Percentiles rank a stretch among this genome's conserved stretches.
These are phyloP conservation scores for Colletotrichum viniferum DNA, from an alignment of 2,329 filamentous ascomycete genomes.

Conservation along the genomic window DNA sequence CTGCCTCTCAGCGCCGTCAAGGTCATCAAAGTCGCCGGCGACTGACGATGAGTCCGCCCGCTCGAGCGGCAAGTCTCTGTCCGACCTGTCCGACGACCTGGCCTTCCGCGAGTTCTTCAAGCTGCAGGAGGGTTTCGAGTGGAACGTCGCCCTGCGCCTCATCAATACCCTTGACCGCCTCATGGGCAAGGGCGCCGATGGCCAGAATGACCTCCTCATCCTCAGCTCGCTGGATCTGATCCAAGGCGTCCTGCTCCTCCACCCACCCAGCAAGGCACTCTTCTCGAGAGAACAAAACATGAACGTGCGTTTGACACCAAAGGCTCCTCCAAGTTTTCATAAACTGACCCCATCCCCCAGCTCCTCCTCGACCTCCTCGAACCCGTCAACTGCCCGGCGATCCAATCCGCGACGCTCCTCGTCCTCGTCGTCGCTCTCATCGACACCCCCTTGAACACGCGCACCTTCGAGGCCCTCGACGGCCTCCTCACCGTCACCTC, in stretches of 20 bases:
- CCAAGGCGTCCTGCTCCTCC: constrained; percentile 85
- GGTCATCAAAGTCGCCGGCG: constrained; percentile 25
- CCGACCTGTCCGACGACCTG: constrained; percentile 77
- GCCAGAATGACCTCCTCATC: constrained; percentile 86
- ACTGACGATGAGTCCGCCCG: constrained; percentile 1
- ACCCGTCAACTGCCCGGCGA: constrained; percentile 86
- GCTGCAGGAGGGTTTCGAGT: constrained; percentile 95
- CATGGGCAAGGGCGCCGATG: constrained; percentile 80
- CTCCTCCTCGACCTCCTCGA: constrained; percentile 94
- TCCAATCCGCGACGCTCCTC: constrained; percentile 88
- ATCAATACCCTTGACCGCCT: constrained; percentile 86
- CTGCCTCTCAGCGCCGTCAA: constrained; percentile 68
- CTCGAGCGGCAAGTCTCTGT: constrained; percentile 61
- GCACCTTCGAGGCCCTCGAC: constrained; percentile 90
- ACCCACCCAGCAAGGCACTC: constrained; percentile 85
- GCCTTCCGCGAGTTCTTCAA: constrained; percentile 97
- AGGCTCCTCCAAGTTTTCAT: too few relatives aligned
- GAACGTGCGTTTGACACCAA: constrained; percentile 66
- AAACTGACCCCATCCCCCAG: constrained; percentile 37
- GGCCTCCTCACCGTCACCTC: constrained; percentile 90
- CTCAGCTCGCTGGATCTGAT: constrained; percentile 86
- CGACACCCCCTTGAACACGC: constrained; percentile 84
- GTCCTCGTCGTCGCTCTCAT: constrained; percentile 89
- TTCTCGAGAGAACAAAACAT: constrained; percentile 92
- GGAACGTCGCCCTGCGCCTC: constrained; percentile 90